Base-by-base conservation (phyloP, 441 rosid genomes). In the Mallotus repandus region DNA sequence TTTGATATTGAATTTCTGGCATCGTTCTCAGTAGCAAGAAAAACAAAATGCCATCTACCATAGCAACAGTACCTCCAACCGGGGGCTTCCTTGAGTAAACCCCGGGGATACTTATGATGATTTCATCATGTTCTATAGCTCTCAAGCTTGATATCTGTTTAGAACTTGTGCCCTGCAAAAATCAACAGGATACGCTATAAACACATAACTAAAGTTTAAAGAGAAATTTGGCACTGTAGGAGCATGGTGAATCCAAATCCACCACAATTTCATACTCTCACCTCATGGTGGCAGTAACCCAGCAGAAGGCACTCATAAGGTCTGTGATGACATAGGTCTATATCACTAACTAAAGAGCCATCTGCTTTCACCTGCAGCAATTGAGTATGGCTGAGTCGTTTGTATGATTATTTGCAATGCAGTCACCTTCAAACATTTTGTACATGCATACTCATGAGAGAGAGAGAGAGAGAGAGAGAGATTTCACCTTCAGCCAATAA, bases 81-180 rank as follows among this genome's bases (percentile, higher is more conserved):
- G 94, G 96, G 70, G 96, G 97, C 84, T 94, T 94, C 85, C 99
- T 86, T 5, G 96, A 91, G 83, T 86, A 94, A 74, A 84, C 93
- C 63, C 96, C 94, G 53, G 98, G 98, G 75, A 91, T 82, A 84
- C 96, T 94, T 53, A 94, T 77, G 71, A 92, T 71, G 22, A 83
- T 74, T 74, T 81, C 81, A 73, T 86, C 84, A 65, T 81, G 78
- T 68, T 80, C 79, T 46, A 89, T 38, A 66, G 80, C 69, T 76
- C 72, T 73, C 50, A 82, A 76, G 70, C 69, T 79, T 50, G 83
- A n/a, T 11, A 60, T 75, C 59, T 74, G 57, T 75, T 83, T 49
- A 46, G 83, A 73, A 80, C 73, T 84, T 60, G 67, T 55, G 45
- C 7, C 73, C 97, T 89, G 78, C 57, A 68, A 79, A 45, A 73